phyloP scores from a whole-genome alignment of 2,329 filamentous ascomycete genomes.

The Phyllosticta citrichinensis region DNA sequence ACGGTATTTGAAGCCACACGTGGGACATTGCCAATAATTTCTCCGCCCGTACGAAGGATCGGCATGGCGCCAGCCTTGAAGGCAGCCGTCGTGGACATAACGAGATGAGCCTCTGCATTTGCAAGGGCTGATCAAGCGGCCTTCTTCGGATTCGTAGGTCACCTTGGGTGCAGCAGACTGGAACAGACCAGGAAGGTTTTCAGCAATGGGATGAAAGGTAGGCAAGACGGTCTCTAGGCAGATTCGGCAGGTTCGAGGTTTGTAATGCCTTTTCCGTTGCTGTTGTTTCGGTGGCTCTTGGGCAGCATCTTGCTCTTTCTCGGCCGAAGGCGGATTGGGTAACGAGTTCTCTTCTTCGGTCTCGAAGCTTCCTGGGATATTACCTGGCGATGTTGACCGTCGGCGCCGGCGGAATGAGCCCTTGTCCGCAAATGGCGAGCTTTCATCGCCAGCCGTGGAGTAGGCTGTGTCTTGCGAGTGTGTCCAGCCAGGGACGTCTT shows the following conservation, averaged over 20 bases:
- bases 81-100: slow-evolving; percentile 88
- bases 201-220: slow-evolving; percentile 46
- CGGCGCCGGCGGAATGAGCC: neutral
- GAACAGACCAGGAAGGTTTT: slow-evolving; percentile 46
- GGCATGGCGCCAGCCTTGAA: slow-evolving; percentile 71
- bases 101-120: slow-evolving; percentile 86
- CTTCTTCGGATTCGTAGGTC: slow-evolving; percentile 63
- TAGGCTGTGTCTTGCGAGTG: slow-evolving; percentile 13
- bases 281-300: neutral
- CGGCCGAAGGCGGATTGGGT: neutral
- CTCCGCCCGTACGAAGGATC: slow-evolving; percentile 53
- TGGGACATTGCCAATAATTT: slow-evolving; percentile 81
- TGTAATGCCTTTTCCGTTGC: slow-evolving; percentile 41
- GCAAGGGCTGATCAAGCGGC: slow-evolving; percentile 78
- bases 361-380: slow-evolving; percentile 6
- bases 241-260: slow-evolving; percentile 73
- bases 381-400: neutral
- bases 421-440: neutral
- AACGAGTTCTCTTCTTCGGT: slow-evolving; percentile 10
- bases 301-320: neutral
- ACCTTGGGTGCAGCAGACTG: slow-evolving; percentile 45
- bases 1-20: slow-evolving; percentile 74
- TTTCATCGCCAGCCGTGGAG: neutral
- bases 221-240: slow-evolving; percentile 66
- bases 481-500: slow-evolving; percentile 34